Evolutionary conservation across 1,284 basidiomycete species (phyloP).

Genomic region (Pyrrhoderma lamaoense): DNA sequence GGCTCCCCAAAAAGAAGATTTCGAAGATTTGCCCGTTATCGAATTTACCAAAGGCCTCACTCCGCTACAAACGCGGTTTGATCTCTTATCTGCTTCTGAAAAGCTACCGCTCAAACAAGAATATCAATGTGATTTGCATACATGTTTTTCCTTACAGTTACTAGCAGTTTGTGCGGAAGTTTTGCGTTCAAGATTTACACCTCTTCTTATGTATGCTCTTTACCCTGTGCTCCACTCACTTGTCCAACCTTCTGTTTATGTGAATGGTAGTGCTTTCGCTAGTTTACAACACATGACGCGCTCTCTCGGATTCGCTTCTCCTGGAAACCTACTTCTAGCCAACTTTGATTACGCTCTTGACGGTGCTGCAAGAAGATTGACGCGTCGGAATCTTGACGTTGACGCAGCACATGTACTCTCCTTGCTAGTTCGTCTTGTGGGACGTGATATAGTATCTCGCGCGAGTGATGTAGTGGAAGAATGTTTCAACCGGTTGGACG

Average conservation of each 20-base stretch:
- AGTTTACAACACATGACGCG: slow-evolving; percentile 64
- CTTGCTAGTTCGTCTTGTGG: slow-evolving; percentile 78
- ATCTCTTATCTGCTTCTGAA: slow-evolving; percentile 6
- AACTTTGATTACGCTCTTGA: slow-evolving; percentile 95
- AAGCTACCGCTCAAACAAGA: slow-evolving; percentile 16
- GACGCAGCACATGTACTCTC: slow-evolving; percentile 76
- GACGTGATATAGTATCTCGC: slow-evolving; percentile 74
- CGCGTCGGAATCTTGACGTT: slow-evolving; percentile 68
- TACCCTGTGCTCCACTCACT: slow-evolving; percentile 83
- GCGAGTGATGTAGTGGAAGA: slow-evolving; percentile 91
- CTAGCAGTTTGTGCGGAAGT: slow-evolving; percentile 65
- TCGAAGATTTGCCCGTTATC: slow-evolving; percentile 31
- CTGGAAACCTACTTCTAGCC: slow-evolving; percentile 77
- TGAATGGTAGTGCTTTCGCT: slow-evolving; percentile 53
- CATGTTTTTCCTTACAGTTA: slow-evolving; percentile 60
- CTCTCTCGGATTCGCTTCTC: slow-evolving; percentile 73
- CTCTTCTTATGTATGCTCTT: slow-evolving; percentile 70
- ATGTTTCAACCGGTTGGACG: slow-evolving; percentile 89
- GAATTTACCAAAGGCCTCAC: slow-evolving; percentile 53
- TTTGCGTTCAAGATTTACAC: slow-evolving; percentile 56
- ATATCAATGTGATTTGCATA: slow-evolving; percentile 47
- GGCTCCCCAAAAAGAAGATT: not conserved
- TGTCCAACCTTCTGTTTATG: slow-evolving; percentile 46
- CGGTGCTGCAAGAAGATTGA: slow-evolving; percentile 73
- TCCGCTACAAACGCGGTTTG: slow-evolving; percentile 15